Percentiles rank a stretch among this genome's conserved stretches.
These are phyloP conservation scores for Microbotryomycetes sp. DNA, from an alignment of 1,284 basidiomycete genomes.

Conservation along the genomic window DNA sequence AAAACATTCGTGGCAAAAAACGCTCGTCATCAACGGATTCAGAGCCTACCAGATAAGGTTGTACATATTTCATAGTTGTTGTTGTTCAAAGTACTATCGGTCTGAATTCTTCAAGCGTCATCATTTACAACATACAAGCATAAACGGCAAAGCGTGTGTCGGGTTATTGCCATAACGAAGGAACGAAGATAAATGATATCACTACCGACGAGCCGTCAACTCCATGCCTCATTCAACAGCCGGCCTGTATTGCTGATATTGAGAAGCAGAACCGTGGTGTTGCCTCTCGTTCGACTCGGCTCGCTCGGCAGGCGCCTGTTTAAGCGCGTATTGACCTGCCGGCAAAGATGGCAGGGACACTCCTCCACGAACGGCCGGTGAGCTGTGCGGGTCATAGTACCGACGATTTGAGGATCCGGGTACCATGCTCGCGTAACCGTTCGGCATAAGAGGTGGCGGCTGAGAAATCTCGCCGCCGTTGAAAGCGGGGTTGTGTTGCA, in stretches of 20 bases:
- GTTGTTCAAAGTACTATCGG: too few relatives aligned
- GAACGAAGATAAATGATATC: too few relatives aligned
- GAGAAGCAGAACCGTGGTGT: neutral
- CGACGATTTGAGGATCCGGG: too few relatives aligned
- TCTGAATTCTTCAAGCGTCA: too few relatives aligned
- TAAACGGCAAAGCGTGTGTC: too few relatives aligned
- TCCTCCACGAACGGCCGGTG: neutral
- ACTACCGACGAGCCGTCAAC: too few relatives aligned
- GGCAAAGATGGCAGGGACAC: neutral
- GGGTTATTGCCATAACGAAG: too few relatives aligned
- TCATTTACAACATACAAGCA: too few relatives aligned
- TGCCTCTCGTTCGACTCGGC: neutral
- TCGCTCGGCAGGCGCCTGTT: neutral
- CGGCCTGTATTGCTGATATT: too few relatives aligned
- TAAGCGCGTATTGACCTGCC: neutral
- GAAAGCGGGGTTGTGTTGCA: neutral
- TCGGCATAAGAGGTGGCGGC: neutral
- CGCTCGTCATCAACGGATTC: neutral
- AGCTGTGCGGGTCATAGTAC: neutral
- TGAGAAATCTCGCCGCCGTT: neutral
- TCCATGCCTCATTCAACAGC: too few relatives aligned
- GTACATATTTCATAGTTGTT: too few relatives aligned
- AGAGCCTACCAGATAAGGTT: neutral
- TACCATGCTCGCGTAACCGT: neutral
- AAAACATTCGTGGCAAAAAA: slow-evolving; percentile 16